These are phyloP conservation scores for Acanthamoeba healyi DNA, from an alignment of 208 protist species.

Conservation along the genomic window DNA sequence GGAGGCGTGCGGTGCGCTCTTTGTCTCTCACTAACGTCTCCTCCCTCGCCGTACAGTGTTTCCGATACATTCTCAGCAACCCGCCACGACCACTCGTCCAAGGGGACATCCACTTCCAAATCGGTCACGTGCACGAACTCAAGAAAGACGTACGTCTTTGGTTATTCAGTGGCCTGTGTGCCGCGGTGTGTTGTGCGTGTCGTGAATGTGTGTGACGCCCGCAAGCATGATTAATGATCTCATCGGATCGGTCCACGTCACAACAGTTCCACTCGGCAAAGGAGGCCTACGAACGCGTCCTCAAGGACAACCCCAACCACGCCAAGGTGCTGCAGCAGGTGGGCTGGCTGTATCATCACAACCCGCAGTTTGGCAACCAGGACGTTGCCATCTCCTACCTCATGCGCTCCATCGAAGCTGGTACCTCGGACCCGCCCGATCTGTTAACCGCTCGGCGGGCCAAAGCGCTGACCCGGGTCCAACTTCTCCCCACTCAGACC, in stretches of 20 bases:
- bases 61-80: conserved; percentile 79
- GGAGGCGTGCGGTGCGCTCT: background rate
- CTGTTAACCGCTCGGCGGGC: background rate
- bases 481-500: conserved; percentile 69
- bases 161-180: background rate
- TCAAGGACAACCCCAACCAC: conserved; percentile 86
- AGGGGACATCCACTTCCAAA: conserved; percentile 90
- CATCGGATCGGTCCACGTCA: background rate
- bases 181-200: no score
- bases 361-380: conserved; percentile 81
- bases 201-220: no score
- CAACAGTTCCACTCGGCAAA: conserved; percentile 82
- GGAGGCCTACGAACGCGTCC: conserved; percentile 87
- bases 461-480: background rate
- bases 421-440: background rate
- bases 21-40: background rate
- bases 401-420: conserved; percentile 80
- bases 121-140: conserved; percentile 90
- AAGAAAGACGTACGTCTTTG: conserved; percentile 84
- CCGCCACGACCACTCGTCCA: conserved; percentile 82
- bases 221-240: background rate
- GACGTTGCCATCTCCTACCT: conserved; percentile 85
- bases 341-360: conserved; percentile 88
- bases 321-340: conserved; percentile 89
- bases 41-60: conserved; percentile 73